Evolutionary conservation across 75 land plant species (phyloP).

Genomic region (Picea glauca): DNA sequence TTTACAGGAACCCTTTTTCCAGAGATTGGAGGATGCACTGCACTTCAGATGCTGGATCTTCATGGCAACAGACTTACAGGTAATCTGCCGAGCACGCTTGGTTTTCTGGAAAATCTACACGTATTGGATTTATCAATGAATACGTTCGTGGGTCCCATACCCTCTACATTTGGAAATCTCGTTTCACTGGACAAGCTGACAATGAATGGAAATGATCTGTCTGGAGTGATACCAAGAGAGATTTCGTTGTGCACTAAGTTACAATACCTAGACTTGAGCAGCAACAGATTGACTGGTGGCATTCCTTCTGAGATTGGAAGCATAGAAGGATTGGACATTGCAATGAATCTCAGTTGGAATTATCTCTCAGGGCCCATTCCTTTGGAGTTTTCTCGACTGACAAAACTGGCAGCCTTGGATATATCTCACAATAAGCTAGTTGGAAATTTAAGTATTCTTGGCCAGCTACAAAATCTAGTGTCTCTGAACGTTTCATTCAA

Average conservation of each 20-base stretch:
- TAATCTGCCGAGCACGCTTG: slow-evolving; percentile 36
- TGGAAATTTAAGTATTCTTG: slow-evolving; percentile 54
- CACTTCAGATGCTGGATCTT: slow-evolving; percentile 61
- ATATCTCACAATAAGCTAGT: slow-evolving; percentile 69
- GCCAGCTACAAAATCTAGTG: slow-evolving; percentile 66
- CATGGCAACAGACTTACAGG: slow-evolving; percentile 59
- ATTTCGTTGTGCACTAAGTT: slow-evolving; percentile 50
- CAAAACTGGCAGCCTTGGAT: slow-evolving; percentile 57
- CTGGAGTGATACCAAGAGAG: slow-evolving; percentile 56
- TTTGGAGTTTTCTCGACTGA: slow-evolving; percentile 38
- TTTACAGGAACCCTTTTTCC: slow-evolving; percentile 30
- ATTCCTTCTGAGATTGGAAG: slow-evolving; percentile 65
- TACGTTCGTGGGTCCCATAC: slow-evolving; percentile 37
- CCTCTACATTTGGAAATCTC: slow-evolving; percentile 33
- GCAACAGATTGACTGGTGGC: slow-evolving; percentile 50
- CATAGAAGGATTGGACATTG: slow-evolving; percentile 58
- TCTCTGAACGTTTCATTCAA: slow-evolving; percentile 73
- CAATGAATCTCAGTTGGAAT: slow-evolving; percentile 78
- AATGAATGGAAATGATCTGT: slow-evolving; percentile 46
- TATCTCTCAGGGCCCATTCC: slow-evolving; percentile 64
- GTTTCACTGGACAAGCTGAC: slow-evolving; percentile 48
- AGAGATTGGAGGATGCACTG: slow-evolving; percentile 26
- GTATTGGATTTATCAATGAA: slow-evolving; percentile 56
- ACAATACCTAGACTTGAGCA: slow-evolving; percentile 63
- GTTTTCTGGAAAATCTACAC: slow-evolving; percentile 36